Base-by-base conservation (phyloP, 2,329 filamentous ascomycete species). In the Zymoseptoria brevis region DNA sequence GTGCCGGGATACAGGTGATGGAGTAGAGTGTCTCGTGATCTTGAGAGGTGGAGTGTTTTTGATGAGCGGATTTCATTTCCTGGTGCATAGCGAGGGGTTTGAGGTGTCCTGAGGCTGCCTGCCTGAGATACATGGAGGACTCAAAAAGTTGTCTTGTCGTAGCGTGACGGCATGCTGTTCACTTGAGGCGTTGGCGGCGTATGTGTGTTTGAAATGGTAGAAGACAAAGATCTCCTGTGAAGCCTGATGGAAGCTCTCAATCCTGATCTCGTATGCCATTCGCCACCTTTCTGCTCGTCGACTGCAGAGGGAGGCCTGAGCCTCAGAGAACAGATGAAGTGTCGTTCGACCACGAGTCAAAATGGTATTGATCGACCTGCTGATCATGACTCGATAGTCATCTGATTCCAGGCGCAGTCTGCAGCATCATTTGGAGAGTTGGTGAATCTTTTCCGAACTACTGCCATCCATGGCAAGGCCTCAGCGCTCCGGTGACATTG, bases 1-100 rank as follows among this genome's bases (percentile, higher is more conserved):
- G 64, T 73, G 19, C 69, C 72, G 22, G 35, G 35, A 4, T 45
- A 16, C 16, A 45, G 50, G 50, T 24, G 50, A 51, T 21, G 50
- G 2, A 3, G 8, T 21, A 2, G n/a, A 50, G 19, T 50, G 11
- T 9, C 22, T 13, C 3, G 13, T 13, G 16, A n/a, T 4, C 5
- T 7, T 51, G 50, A 5, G 13, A 51, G 19, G 19, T 51, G 22
- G 19, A 11, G 22, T 21, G 3, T 21, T 19, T 51, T 19, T 51
- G n/a, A 11, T 21, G 35, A 41, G 13, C 30, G 30, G 24, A 26
- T 26, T 8, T 26, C 24, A 26, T 26, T 26, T 26, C 24, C 24
- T 16, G 30, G 30, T 35, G 35, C 35, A 41, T 41, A 41, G 35
- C 35, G 24, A 41, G 5, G 35, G 35, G 16, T 16, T 41, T 45